phyloP scores from a whole-genome alignment of 257 asterid genomes.

The Parsonsia alboflavescens region DNA sequence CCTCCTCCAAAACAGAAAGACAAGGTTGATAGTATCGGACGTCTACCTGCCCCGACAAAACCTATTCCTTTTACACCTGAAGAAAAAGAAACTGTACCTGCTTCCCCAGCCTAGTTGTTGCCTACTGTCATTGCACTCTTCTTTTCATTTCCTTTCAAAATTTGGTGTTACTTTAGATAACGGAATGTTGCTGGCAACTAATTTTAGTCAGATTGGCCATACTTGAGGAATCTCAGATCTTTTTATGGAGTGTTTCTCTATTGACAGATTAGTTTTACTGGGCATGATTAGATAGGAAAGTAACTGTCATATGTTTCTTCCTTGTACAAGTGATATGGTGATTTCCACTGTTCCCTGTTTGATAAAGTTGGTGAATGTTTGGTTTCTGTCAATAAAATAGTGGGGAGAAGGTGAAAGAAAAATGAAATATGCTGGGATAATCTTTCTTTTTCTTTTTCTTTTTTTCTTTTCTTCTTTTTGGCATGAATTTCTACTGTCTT shows the following conservation, averaged over 20 bases:
- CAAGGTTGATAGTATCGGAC: conserved; percentile 86
- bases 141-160: neutral
- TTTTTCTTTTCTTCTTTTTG: too few relatives aligned
- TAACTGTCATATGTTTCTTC: neutral
- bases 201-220: neutral
- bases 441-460: too few relatives aligned
- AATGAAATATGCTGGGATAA: neutral
- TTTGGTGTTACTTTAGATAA: neutral
- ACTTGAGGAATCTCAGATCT: neutral
- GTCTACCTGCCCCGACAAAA: conserved; percentile 88
- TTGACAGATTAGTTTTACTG: neutral
- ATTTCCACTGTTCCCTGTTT: neutral
- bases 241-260: neutral
- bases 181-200: neutral
- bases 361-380: neutral
- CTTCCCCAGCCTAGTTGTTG: conserved; percentile 28
- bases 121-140: neutral
- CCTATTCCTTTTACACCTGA: conserved; percentile 61
- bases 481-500: neutral
- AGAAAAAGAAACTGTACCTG: conserved; percentile 43
- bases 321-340: neutral
- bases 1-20: conserved; percentile 87
- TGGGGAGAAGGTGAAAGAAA: neutral
- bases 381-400: neutral
- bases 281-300: neutral